A percentile compares a stretch with the other conserved stretches of the same genome.
phyloP scores from a whole-genome alignment of 345 rosid species.

The Rhodamnia argentea region DNA sequence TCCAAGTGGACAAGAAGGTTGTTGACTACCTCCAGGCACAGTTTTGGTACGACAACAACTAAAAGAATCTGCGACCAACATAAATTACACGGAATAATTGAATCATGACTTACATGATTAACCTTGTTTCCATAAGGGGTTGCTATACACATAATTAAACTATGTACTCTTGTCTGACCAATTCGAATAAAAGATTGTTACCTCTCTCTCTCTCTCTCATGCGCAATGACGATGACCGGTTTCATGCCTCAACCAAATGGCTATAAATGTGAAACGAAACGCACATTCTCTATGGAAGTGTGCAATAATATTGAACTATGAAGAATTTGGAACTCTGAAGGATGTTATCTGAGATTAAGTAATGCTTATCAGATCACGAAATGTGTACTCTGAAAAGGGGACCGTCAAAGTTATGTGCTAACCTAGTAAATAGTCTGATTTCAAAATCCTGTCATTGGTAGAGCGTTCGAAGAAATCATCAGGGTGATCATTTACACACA shows the following conservation, averaged over 20 bases:
- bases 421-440: neutral
- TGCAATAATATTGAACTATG: neutral
- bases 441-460: neutral
- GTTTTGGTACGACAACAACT: slow-evolving; percentile 10
- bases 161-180: neutral
- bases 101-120: neutral
- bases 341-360: neutral
- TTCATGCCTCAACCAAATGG: neutral
- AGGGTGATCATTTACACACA: neutral
- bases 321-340: neutral
- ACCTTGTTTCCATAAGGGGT: too few relatives aligned
- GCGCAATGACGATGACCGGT: neutral
- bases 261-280: neutral
- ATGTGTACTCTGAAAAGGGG: neutral
- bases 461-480: neutral
- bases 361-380: neutral
- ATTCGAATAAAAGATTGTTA: neutral
- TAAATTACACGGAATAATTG: neutral
- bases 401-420: neutral
- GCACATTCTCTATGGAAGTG: neutral
- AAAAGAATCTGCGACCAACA: neutral
- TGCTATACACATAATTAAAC: neutral
- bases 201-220: neutral
- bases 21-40: too few relatives aligned
- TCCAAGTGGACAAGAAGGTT: too few relatives aligned